Conservation (phyloP, 2,329 filamentous ascomycete genomes). For the Cryphonectria radicalis region DNA sequence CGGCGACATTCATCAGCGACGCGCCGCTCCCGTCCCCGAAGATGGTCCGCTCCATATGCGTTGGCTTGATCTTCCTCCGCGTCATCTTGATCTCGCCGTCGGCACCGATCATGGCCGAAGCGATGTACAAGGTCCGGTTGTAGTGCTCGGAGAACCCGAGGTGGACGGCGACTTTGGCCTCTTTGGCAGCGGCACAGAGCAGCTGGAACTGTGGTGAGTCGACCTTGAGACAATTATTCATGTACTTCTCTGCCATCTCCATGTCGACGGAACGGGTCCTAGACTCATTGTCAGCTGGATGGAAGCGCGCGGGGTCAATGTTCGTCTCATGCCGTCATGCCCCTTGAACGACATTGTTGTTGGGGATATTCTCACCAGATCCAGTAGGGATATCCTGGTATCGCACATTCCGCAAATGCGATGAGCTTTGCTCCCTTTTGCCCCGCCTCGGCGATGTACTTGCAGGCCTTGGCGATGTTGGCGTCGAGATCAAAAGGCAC, state of each 20-base stretch:
- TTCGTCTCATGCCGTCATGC: not conserved
- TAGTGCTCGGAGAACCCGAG: constrained; percentile 56
- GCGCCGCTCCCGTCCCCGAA: constrained; percentile 47
- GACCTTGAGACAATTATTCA: constrained; percentile 46
- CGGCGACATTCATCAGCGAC: constrained; percentile 57
- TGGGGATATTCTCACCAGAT: constrained; percentile 28
- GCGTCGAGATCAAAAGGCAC: constrained; percentile 62
- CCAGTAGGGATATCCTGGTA: constrained; percentile 59
- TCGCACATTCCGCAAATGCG: constrained; percentile 58
- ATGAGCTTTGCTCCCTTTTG: constrained; percentile 57
- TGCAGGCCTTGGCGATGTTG: constrained; percentile 59
- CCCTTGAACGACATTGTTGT: not conserved
- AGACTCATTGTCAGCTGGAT: constrained; percentile 31
- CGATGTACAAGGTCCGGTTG: constrained; percentile 50
- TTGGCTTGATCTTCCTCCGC: constrained; percentile 57
- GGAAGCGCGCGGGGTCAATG: constrained; percentile 39
- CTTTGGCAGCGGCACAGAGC: constrained; percentile 46
- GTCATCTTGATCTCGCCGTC: constrained; percentile 45
- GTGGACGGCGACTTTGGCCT: constrained; percentile 50
- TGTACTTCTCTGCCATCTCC: constrained; percentile 38
- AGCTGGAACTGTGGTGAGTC: constrained; percentile 49
- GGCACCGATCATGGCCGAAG: constrained; percentile 49
- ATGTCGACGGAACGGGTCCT: constrained; percentile 34
- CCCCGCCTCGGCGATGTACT: constrained; percentile 60
- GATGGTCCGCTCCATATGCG: constrained; percentile 55